Conservation (phyloP, 1,284 basidiomycete genomes). For the Volvariella volvacea region DNA sequence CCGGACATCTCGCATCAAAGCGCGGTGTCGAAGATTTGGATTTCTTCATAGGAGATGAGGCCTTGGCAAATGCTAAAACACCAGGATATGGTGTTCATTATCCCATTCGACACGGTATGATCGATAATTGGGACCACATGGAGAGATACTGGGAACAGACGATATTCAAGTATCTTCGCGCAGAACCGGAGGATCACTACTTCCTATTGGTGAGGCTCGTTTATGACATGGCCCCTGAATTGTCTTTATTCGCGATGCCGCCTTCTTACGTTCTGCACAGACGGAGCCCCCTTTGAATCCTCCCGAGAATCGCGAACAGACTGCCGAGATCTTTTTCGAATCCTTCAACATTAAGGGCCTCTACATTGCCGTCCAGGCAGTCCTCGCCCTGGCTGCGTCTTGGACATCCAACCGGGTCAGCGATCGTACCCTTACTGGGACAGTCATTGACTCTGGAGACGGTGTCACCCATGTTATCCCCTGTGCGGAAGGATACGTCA, state of each 20-base stretch:
- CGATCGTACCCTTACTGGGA: conserved; percentile 93
- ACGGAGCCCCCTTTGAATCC: conserved; percentile 98
- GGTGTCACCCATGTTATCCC: conserved; percentile 98
- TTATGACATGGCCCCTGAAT: not conserved
- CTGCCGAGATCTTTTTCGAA: conserved; percentile 99
- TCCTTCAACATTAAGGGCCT: conserved; percentile 97
- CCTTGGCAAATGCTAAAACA: conserved; percentile 88
- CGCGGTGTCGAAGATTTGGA: conserved; percentile 98
- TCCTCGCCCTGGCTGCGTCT: conserved; percentile 96
- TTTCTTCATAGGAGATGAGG: conserved; percentile 99
- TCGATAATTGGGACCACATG: conserved; percentile 99
- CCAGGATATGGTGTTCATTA: conserved; percentile 92
- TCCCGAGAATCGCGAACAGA: conserved; percentile 98
- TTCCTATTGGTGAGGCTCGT: conserved; percentile 77
- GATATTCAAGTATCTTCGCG: conserved; percentile 99
- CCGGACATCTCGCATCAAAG: conserved; percentile 91
- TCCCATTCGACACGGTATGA: conserved; percentile 96
- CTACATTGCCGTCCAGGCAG: conserved; percentile 98
- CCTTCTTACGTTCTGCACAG: conserved; percentile 36
- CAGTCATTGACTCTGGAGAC: conserved; percentile 98
- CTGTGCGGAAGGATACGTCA: conserved; percentile 97
- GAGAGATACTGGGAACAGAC: conserved; percentile 99
- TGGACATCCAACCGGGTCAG: conserved; percentile 94
- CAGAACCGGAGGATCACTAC: conserved; percentile 99
- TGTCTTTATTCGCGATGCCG: not conserved